Evolutionary conservation across 148 eudicot species (phyloP).

Genomic region (Camellia japonica): DNA sequence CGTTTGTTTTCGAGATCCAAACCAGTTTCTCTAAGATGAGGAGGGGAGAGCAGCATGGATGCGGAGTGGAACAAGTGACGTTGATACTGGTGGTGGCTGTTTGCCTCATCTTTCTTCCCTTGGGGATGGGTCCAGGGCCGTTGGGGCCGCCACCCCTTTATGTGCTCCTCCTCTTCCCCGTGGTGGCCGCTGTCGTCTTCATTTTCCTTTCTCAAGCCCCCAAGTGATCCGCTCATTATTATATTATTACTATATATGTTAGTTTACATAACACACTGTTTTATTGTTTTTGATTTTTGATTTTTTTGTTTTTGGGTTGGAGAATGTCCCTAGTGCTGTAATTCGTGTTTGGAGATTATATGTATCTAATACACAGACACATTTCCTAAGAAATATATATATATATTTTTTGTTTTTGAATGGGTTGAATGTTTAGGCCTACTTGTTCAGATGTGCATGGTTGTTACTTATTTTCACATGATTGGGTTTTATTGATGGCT

Average conservation of each 20-base stretch:
- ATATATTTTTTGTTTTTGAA: too few species aligned
- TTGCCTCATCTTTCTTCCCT: conserved; percentile 21
- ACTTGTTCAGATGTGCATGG: too few species aligned
- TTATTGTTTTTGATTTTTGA: neutral
- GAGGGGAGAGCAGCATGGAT: conserved; percentile 9
- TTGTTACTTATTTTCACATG: too few species aligned
- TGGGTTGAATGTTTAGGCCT: too few species aligned
- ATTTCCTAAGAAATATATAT: too few species aligned
- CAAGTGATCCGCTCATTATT: neutral
- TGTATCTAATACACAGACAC: neutral
- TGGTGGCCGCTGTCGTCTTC: conserved; percentile 16
- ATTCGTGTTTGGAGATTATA: neutral
- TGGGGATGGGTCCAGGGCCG: conserved; percentile 25
- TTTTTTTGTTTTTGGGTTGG: neutral
- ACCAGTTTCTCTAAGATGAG: neutral
- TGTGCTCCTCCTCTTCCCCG: conserved; percentile 15
- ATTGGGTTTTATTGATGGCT: too few species aligned
- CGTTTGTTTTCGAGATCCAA: too few species aligned
- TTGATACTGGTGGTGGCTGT: conserved; percentile 18
- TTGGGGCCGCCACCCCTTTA: conserved; percentile 4
- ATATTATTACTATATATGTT: too few species aligned
- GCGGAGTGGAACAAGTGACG: conserved; percentile 20
- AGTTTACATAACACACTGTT: neutral
- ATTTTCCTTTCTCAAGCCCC: conserved; percentile 24
- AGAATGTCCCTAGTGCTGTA: too few species aligned